These are phyloP conservation scores for Sugiyamaella chiloensis DNA, from an alignment of 805 yeast genomes.

Conservation along the genomic window DNA sequence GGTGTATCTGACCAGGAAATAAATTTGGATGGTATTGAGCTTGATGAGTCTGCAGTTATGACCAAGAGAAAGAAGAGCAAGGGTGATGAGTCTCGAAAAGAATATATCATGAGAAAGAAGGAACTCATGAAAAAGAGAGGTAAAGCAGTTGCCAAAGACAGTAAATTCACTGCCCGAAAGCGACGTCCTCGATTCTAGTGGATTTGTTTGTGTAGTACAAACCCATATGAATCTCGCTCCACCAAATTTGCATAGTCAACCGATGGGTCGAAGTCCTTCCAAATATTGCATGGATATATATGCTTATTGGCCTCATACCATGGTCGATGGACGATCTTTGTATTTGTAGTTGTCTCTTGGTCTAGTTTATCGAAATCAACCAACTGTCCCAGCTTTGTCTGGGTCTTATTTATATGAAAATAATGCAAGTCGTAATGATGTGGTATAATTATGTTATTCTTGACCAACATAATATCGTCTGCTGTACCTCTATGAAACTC, in stretches of 20 bases:
- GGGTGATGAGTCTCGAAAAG: conserved; percentile 70
- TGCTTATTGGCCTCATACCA: conserved; percentile 34
- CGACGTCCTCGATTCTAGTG: conserved; percentile 56
- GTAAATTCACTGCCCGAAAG: conserved; percentile 87
- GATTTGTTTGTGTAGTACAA: conserved; percentile 7
- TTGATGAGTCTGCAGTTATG: conserved; percentile 57
- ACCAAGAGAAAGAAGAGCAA: conserved; percentile 42
- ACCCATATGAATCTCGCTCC: conserved; percentile 25
- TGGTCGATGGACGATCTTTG: conserved; percentile 26
- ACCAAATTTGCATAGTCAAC: conserved; percentile 27
- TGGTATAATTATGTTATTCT: conserved; percentile 31
- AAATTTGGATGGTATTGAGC: conserved; percentile 73
- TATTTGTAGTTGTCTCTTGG: conserved; percentile 13
- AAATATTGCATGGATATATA: conserved; percentile 29
- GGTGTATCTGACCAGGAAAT: conserved; percentile 73
- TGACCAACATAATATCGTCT: conserved; percentile 31
- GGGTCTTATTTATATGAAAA: conserved; percentile 24
- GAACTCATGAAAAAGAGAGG: conserved; percentile 91
- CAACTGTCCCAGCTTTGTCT: conserved; percentile 25
- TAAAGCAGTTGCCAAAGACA: conserved; percentile 78
- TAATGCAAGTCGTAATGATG: conserved; percentile 31
- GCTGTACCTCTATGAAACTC: conserved; percentile 30
- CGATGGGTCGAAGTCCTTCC: conserved; percentile 32
- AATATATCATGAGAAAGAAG: conserved; percentile 84
- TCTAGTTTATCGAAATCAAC: conserved; percentile 24